A percentile compares a stretch with the other conserved stretches of the same genome.
Conservation (phyloP, 2,329 filamentous ascomycete genomes). For the Fusarium denticulatum region DNA sequence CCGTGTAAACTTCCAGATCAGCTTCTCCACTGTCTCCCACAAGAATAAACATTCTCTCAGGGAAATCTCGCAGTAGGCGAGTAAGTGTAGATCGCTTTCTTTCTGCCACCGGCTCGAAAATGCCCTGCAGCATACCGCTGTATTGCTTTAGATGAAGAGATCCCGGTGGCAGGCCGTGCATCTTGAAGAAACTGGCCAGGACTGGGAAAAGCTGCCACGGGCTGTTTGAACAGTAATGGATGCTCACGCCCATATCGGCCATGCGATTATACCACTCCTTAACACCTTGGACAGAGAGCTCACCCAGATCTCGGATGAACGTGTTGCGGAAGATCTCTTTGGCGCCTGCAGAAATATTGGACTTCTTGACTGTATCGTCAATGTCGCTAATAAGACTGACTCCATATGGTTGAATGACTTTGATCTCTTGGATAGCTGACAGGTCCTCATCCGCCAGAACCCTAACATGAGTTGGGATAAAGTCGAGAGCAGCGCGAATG, state of each 20-base stretch:
- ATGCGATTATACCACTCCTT: conserved; percentile 87
- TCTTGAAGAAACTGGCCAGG: conserved; percentile 83
- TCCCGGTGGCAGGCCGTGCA: conserved; percentile 82
- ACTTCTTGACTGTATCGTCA: conserved; percentile 96
- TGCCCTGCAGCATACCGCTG: conserved; percentile 94
- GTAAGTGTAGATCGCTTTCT: conserved; percentile 90
- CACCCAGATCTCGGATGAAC: conserved; percentile 85
- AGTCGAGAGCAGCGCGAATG: conserved; percentile 82
- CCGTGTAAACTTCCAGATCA: conserved; percentile 96
- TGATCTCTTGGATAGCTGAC: conserved; percentile 81
- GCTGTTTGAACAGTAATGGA: conserved; percentile 99
- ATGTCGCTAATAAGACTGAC: conserved; percentile 97
- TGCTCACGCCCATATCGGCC: conserved; percentile 80
- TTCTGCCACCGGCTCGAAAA: conserved; percentile 97
- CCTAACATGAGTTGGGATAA: conserved; percentile 88
- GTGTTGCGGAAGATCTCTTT: conserved; percentile 97
- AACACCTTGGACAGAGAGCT: conserved; percentile 87
- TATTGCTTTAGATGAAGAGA: conserved; percentile 98
- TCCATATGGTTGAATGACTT: conserved; percentile 79
- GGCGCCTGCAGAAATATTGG: conserved; percentile 86
- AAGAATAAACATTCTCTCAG: conserved; percentile 86
- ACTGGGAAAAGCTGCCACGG: conserved; percentile 98
- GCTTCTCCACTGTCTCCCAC: conserved; percentile 97
- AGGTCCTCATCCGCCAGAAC: conserved; percentile 87
- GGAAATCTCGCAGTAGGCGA: conserved; percentile 88